phyloP scores from a whole-genome alignment of 2,329 filamentous ascomycete species.

The Hypoxylon sp. region DNA sequence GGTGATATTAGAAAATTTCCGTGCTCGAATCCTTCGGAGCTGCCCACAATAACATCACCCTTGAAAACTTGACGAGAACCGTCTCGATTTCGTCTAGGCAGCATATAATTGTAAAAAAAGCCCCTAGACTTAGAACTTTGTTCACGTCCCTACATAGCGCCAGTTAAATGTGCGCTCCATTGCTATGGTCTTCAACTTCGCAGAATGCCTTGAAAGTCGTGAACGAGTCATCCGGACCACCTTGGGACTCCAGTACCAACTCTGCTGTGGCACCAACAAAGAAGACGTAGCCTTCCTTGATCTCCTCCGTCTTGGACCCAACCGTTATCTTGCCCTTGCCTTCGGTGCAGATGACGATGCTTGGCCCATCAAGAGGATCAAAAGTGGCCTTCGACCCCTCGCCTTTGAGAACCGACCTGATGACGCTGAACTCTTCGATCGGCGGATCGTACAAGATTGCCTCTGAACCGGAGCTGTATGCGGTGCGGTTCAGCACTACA shows the following conservation, averaged over 20 bases:
- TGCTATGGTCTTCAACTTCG: conserved; percentile 74
- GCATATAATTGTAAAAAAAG: neutral
- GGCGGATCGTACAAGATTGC: conserved; percentile 90
- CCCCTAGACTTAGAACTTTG: neutral
- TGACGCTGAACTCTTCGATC: conserved; percentile 95
- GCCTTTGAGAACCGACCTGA: conserved; percentile 81
- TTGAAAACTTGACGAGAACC: conserved; percentile 7
- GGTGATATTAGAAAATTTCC: conserved; percentile 3
- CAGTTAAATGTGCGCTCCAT: conserved; percentile 48
- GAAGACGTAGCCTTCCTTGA: conserved; percentile 81
- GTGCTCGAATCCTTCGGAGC: conserved; percentile 3
- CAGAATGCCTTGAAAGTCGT: conserved; percentile 96
- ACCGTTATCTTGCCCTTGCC: conserved; percentile 89
- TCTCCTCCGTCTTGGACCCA: conserved; percentile 82
- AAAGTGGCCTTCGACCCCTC: conserved; percentile 87
- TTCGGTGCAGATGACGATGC: conserved; percentile 90
- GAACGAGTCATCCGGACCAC: conserved; percentile 76
- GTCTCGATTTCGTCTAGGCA: conserved; percentile 1
- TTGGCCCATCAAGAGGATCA: conserved; percentile 87
- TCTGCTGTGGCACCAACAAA: conserved; percentile 92
- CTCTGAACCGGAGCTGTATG: conserved; percentile 82
- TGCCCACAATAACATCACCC: neutral
- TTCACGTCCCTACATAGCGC: neutral
- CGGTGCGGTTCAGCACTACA: conserved; percentile 82
- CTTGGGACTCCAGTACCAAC: conserved; percentile 79